These are phyloP conservation scores for Phaeosphaeria sp. DNA, from an alignment of 2,329 filamentous ascomycete species.

Conservation along the genomic window DNA sequence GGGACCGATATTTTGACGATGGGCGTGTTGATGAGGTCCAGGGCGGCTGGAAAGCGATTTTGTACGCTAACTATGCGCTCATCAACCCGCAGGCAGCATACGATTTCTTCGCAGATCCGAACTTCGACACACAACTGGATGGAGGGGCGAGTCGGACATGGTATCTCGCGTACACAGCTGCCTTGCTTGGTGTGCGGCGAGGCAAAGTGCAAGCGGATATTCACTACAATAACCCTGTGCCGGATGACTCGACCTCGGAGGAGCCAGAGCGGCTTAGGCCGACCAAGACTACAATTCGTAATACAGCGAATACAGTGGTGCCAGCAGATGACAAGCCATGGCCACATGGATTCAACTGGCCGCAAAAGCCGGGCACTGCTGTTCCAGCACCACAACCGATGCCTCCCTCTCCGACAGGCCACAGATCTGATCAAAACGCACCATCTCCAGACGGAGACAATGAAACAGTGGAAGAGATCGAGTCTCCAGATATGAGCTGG, in stretches of 20 bases:
- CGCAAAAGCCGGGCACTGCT: neutral
- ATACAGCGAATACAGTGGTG: neutral
- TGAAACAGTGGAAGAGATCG: neutral
- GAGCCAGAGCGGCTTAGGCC: neutral
- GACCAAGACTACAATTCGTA: neutral
- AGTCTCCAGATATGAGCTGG: slow-evolving; percentile 9
- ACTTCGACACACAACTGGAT: slow-evolving; percentile 77
- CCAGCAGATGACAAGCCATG: slow-evolving; percentile 1
- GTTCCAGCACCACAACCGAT: neutral
- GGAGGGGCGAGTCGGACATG: slow-evolving; percentile 69
- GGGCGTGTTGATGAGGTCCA: slow-evolving; percentile 69
- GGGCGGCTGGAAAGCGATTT: slow-evolving; percentile 84
- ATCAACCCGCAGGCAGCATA: slow-evolving; percentile 74
- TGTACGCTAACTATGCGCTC: slow-evolving; percentile 83
- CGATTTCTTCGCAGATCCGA: slow-evolving; percentile 72
- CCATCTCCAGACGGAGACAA: neutral
- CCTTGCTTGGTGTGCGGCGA: slow-evolving; percentile 24
- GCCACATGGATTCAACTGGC: slow-evolving; percentile 7
- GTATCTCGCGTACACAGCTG: slow-evolving; percentile 47
- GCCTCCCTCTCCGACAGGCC: neutral
- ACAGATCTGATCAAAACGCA: neutral
- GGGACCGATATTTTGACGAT: slow-evolving; percentile 73
- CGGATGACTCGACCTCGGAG: neutral
- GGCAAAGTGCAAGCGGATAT: neutral
- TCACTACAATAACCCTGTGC: neutral